Base-by-base conservation (phyloP, 768 basidiomycete genomes). In the Boletus subparvulus region DNA sequence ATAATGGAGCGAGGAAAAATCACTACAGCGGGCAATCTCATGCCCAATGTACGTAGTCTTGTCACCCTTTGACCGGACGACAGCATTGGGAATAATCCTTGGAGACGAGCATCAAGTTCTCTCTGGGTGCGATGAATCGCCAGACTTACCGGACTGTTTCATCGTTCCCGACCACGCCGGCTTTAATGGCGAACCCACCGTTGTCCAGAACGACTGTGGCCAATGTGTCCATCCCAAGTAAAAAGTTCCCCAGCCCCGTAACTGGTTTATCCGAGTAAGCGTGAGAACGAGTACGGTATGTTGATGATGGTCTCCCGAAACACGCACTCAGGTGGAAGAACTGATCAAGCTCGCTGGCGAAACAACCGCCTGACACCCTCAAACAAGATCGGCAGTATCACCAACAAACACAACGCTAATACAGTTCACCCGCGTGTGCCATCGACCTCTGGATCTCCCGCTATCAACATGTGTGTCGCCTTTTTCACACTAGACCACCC, bases 31-130 rank as follows among this genome's bases (percentile, higher is more conserved):
- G 24, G 80, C 83, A 53, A 95, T 75, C 68, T 98, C 92, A 67
- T 95, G 92, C 3, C 91, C 94, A 62, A 94, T 81, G 73, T 92
- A 96, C 16, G 87, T 86, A 59, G 76, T 74, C 66, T 86, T 88
- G 75, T 94, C 94, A 26, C 83, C 85, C 70, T 92, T 93, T 42
- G 92, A 92, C 53, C 92, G 83, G 45, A 90, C 82, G 56, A 95
- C 83, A 19, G 90, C 88, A 69, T 98, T 98, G 19, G 85, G 78
- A 36, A 92, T 80, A 24, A 88, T 74, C 65, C 91, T 93, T 50
- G 54, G 37, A 28, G 30, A 49, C 13, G 51, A 47, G 39, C 10
- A 50, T 58, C 42, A 54, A 55, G 52, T 43, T 46, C 21, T 14
- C 21, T 24, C 47, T 24, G 21, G 16, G 46, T 13, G 55, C 32